Base-by-base conservation (phyloP, 2,329 filamentous ascomycete species). In the Escovopsis sp. region DNA sequence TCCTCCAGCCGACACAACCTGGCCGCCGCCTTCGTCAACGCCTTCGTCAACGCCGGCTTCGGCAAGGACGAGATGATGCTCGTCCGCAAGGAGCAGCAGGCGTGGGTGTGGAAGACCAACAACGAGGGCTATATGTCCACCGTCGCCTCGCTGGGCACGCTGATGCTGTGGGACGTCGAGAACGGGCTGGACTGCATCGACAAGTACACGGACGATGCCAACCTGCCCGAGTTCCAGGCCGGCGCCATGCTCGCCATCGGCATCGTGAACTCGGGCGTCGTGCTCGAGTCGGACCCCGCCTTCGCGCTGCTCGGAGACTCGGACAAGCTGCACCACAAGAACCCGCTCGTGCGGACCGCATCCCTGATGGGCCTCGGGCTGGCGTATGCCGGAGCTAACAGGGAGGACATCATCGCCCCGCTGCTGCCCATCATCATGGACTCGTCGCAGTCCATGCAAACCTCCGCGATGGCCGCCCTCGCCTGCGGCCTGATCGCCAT, bases 101-200 rank as follows among this genome's bases (percentile, higher is more conserved):
- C 80, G 43, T 98, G 90, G 88, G 84, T 98, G 4, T 98, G 86
- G 85, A 98, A 96, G 66, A 96, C 92, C 15, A 98, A 98, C 61
- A 86, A 92, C 29, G 87, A 94, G 50, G 90, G 90, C 43, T 94
- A 94, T 86, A 71, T 94, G 60, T 96, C 90, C 2, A 94, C 88
- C 1, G 82, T 92, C 27, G 92, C 92, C 4, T 96, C 90, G 1
- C 63, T 94, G 46, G 90, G 90, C 51, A 88, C 90, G 49, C 68
- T 98, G 14, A 67, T 94, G 53, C 72, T 93, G 50, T 94, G 90
- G 83, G 88, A 98, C 51, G 79, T 94, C 16, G 88, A 96, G 51
- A 78, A 74, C 45, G 90, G 88, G 37, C 65, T 98, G 36, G 85
- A 94, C 55, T 88, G 86, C 61, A 86, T 96, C 48, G 88, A 98